Evolutionary conservation across 352 stramenopile species (phyloP).

Genomic region (Globisporangium paddicum): DNA sequence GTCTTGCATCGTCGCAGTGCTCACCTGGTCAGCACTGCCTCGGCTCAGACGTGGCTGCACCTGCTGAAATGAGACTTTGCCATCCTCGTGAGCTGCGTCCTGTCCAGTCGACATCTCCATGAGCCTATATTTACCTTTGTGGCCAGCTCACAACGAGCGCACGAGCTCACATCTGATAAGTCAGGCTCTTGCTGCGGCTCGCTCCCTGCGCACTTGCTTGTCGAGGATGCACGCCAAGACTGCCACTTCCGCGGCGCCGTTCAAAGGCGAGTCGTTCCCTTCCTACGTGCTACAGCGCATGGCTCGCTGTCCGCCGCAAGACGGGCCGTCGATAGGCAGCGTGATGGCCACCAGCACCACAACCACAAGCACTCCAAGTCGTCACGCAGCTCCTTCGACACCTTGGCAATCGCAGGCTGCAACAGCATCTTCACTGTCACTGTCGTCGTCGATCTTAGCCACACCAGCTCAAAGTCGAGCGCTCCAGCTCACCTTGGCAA

Average conservation of each 20-base stretch:
- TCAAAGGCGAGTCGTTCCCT: conserved; percentile 66
- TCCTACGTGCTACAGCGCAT: conserved; percentile 45
- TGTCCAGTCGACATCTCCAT: no score
- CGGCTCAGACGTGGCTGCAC: no score
- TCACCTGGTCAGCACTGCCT: no score
- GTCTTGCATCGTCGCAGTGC: no score
- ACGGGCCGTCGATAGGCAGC: neutral
- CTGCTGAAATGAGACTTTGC: no score
- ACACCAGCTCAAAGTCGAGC: conserved; percentile 2
- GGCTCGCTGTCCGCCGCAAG: neutral
- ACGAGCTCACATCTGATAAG: neutral
- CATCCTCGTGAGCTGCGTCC: no score
- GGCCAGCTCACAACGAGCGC: no score
- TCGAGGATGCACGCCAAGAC: neutral
- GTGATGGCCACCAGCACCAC: neutral
- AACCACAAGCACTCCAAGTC: neutral
- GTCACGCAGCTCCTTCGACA: neutral
- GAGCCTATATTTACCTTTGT: no score
- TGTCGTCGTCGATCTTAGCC: neutral
- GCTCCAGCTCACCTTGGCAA: neutral
- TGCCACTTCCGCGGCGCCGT: conserved; percentile 15
- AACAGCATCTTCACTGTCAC: neutral
- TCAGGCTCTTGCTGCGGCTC: neutral
- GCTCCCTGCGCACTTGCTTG: neutral
- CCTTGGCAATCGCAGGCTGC: neutral